Conservation (phyloP, 768 basidiomycete genomes). For the Myochromella boudieri region DNA sequence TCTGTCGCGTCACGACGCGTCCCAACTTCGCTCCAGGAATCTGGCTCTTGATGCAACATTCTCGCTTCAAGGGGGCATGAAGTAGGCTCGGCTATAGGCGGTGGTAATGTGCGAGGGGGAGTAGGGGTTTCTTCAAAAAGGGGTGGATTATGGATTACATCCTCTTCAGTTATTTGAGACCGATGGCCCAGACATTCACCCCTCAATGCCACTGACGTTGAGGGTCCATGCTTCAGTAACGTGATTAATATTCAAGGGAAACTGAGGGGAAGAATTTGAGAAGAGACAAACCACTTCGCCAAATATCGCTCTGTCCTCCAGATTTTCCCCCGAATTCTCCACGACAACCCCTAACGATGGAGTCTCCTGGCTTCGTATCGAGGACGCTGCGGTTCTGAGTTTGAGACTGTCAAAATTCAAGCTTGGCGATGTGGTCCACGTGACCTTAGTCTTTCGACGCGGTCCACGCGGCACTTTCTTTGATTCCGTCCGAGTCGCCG, state of each 20-base stretch:
- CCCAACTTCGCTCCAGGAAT: neutral
- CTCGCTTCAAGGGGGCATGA: slow-evolving; percentile 12
- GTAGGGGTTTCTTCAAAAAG: neutral
- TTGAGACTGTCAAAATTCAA: slow-evolving; percentile 13
- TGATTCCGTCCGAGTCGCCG: neutral
- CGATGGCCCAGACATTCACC: neutral
- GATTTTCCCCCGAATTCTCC: slow-evolving; percentile 9
- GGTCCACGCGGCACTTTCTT: neutral
- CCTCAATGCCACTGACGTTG: slow-evolving; percentile 6
- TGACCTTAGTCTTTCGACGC: slow-evolving; percentile 10
- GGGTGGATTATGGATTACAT: neutral
- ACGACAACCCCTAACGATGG: slow-evolving; percentile 6
- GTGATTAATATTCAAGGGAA: neutral
- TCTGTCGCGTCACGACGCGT: slow-evolving; percentile 10
- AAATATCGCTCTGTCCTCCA: slow-evolving; percentile 10
- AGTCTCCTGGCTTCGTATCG: slow-evolving; percentile 5
- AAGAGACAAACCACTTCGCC: neutral
- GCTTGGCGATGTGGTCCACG: slow-evolving; percentile 11
- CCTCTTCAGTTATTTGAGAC: neutral
- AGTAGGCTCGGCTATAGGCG: slow-evolving; percentile 7
- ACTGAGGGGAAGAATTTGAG: neutral
- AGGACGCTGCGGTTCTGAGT: neutral
- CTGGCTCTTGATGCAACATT: slow-evolving; percentile 10
- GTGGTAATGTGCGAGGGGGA: neutral
- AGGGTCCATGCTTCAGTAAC: slow-evolving; percentile 13